Base-by-base conservation (phyloP, 2,329 filamentous ascomycete genomes). In the Diaporthe longicolla region DNA sequence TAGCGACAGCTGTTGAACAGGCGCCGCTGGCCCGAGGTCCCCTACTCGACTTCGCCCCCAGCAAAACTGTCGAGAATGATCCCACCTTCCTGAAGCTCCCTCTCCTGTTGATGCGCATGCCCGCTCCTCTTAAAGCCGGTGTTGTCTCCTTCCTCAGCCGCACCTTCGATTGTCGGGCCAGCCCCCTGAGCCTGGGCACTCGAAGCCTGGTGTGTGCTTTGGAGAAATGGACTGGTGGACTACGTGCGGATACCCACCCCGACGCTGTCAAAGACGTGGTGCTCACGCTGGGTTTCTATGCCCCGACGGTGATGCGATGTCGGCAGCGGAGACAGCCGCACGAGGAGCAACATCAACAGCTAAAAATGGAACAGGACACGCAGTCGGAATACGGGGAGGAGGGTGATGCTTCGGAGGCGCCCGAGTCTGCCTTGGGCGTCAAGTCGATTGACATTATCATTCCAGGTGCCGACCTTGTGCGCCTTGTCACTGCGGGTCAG, bases 131-230 rank as follows among this genome's bases (percentile, higher is more conserved):
- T 0, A 89, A 89, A 76, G 74, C 81, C 2, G 81, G 88, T 26
- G 77, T 91, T 0, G 75, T 83, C n/a, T 84, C 87, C 29, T 91
- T 90, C 79, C 80, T 91, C 15, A 83, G 85, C 4, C 84, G 80
- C 55, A 86, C 85, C 0, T 91, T 91, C 76, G 89, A 91, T 81
- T 90, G 88, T 75, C 88, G 88, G 37, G 85, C 90, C 58, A 86
- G 83, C 71, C 82, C 87, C 5, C 80, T 91, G 55, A 82, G 82
- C 0, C 79, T 91, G 2, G 87, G 87, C 8, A 89, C 88, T 9
- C 83, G 83, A 58, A 88, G 87, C 1, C 82, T 91, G 0, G 80
- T 89, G 1, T 78, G 79, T 5, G 82, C 84, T 8, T 88, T 87
- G 86, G 89, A 91, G 76, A 79, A 82, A 19, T 91, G 89, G 89